Evolutionary conservation across 225 moss, liverwort and hornwort species (phyloP).

Genomic region (Sphagnum contortum): DNA sequence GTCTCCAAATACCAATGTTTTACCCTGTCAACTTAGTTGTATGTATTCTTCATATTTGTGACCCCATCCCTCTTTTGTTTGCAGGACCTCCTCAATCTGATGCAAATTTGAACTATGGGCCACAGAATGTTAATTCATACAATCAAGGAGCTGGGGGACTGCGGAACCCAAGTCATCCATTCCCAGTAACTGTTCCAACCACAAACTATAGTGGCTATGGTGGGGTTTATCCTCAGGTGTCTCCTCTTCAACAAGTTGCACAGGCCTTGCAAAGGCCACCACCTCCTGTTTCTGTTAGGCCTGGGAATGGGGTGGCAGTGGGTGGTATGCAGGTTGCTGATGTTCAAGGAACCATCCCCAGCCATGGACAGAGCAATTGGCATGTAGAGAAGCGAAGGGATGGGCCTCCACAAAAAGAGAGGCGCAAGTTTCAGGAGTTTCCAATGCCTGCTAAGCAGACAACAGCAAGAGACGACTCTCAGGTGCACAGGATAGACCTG

Average conservation of each 20-base stretch:
- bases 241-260: conserved; percentile 56
- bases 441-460: conserved; percentile 49
- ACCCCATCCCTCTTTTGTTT: not conserved
- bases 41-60: too few species aligned
- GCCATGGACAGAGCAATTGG: conserved; percentile 11
- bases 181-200: conserved; percentile 15
- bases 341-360: conserved; percentile 9
- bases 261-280: conserved; percentile 69
- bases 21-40: too few species aligned
- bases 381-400: conserved; percentile 21
- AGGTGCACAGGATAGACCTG: conserved; percentile 30
- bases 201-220: conserved; percentile 55
- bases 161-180: conserved; percentile 24
- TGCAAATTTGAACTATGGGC: conserved; percentile 23
- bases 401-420: conserved; percentile 36
- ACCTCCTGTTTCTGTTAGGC: conserved; percentile 63
- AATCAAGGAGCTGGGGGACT: conserved; percentile 22
- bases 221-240: conserved; percentile 66
- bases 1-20: too few species aligned
- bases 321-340: conserved; percentile 39
- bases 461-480: conserved; percentile 35
- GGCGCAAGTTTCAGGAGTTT: conserved; percentile 91
- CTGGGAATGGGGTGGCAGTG: conserved; percentile 37
- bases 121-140: conserved; percentile 13
- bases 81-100: conserved; percentile 24